Evolutionary conservation across 2,329 filamentous ascomycete species (phyloP).

Genomic region (Camillea tinctor): DNA sequence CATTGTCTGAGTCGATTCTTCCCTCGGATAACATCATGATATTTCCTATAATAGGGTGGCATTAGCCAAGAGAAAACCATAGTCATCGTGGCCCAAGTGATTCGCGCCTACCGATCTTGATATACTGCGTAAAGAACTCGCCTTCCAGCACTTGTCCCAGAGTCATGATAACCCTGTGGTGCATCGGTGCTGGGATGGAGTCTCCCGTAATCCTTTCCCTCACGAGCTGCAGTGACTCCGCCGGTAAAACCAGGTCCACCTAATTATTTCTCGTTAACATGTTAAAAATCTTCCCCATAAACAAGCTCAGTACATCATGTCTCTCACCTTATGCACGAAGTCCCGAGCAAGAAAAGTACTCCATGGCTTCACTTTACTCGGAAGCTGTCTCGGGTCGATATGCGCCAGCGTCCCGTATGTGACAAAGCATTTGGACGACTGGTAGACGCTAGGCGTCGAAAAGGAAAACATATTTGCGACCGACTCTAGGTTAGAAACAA

Average conservation of each 20-base stretch:
- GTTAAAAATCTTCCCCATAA: too few relatives aligned
- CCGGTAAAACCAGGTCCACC: slow-evolving; percentile 72
- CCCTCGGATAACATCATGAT: slow-evolving; percentile 84
- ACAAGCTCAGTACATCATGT: not conserved
- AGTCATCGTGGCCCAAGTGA: not conserved
- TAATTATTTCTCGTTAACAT: slow-evolving; percentile 27
- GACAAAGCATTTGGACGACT: slow-evolving; percentile 69
- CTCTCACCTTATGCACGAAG: slow-evolving; percentile 65
- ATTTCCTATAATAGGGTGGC: slow-evolving; percentile 56
- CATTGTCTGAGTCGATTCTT: slow-evolving; percentile 64
- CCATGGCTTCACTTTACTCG: slow-evolving; percentile 76
- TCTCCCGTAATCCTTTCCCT: slow-evolving; percentile 48
- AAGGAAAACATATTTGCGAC: slow-evolving; percentile 45
- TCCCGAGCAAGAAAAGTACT: slow-evolving; percentile 61
- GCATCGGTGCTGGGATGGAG: slow-evolving; percentile 41
- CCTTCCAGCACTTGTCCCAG: slow-evolving; percentile 69
- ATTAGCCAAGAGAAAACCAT: not conserved
- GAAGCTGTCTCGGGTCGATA: slow-evolving; percentile 68
- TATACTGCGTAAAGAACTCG: slow-evolving; percentile 78
- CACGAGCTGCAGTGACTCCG: slow-evolving; percentile 56
- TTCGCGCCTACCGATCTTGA: slow-evolving; percentile 65
- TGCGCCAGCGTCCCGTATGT: slow-evolving; percentile 68
- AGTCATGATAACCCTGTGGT: slow-evolving; percentile 70
- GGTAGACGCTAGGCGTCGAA: slow-evolving; percentile 46
- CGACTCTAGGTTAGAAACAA: not conserved